Evolutionary conservation across 352 stramenopile species (phyloP).

Genomic region (Phytophthora sojae): DNA sequence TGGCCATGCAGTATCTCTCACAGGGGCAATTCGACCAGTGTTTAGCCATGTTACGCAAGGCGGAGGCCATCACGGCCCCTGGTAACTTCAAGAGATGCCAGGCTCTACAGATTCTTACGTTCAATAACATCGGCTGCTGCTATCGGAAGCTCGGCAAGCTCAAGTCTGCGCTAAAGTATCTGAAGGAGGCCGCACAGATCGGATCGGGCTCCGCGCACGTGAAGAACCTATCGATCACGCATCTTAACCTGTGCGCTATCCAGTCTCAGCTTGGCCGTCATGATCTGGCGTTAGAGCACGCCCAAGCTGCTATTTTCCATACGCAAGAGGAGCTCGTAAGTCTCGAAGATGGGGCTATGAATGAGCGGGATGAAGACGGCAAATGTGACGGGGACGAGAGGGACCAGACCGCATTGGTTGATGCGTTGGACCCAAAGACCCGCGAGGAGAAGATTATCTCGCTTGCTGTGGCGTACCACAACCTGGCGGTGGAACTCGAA

Average conservation of each 20-base stretch:
- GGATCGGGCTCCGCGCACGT: conserved; percentile 60
- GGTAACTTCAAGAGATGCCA: conserved; percentile 73
- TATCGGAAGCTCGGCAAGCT: conserved; percentile 83
- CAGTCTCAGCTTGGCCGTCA: conserved; percentile 79
- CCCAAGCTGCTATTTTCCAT: conserved; percentile 83
- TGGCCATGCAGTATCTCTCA: conserved; percentile 77
- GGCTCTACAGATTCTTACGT: conserved; percentile 82
- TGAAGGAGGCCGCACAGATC: conserved; percentile 75
- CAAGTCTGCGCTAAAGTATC: conserved; percentile 77
- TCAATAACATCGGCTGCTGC: conserved; percentile 86
- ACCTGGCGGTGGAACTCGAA: conserved; percentile 81
- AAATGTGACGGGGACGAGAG: neutral
- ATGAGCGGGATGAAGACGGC: conserved; percentile 20
- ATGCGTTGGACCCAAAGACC: conserved; percentile 64
- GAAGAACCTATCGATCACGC: conserved; percentile 83
- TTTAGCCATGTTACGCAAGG: conserved; percentile 76
- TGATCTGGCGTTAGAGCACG: conserved; percentile 76
- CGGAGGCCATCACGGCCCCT: conserved; percentile 67
- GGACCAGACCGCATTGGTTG: conserved; percentile 21
- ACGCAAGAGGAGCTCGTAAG: conserved; percentile 81
- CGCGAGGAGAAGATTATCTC: conserved; percentile 81
- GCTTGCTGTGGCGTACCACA: conserved; percentile 83
- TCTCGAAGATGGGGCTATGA: conserved; percentile 35
- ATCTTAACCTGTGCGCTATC: conserved; percentile 85
- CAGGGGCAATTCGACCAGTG: conserved; percentile 68